Conservation (phyloP, 2,329 filamentous ascomycete species). For the Trichophyton mentagrophytes region DNA sequence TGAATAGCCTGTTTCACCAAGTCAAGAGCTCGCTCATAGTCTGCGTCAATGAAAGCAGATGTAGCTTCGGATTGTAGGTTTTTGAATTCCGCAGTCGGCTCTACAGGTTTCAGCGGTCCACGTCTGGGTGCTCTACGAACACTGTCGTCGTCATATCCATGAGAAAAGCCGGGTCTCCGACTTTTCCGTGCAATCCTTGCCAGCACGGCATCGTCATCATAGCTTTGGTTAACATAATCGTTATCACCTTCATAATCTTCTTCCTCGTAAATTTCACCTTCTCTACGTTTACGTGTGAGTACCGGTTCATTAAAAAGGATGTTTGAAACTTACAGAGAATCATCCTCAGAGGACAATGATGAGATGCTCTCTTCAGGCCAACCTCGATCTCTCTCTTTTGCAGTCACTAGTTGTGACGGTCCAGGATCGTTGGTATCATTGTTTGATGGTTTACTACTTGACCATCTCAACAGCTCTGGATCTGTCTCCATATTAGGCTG, state of each 20-base stretch:
- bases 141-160: conserved; percentile 14
- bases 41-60: conserved; percentile 36
- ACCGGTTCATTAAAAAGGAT: background rate
- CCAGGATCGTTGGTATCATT: conserved; percentile 15
- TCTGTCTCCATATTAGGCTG: background rate
- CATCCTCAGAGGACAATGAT: conserved; percentile 4
- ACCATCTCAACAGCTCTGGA: too few relatives aligned
- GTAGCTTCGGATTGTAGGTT: conserved; percentile 36
- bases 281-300: background rate
- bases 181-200: conserved; percentile 9
- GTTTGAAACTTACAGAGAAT: conserved; percentile 7
- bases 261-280: conserved; percentile 1
- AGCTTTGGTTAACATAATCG: conserved; percentile 6
- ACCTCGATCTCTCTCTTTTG: background rate
- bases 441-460: background rate
- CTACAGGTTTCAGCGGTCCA: conserved; percentile 35
- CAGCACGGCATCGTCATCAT: conserved; percentile 11
- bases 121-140: conserved; percentile 28
- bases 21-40: conserved; percentile 34
- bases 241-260: background rate
- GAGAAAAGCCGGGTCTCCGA: conserved; percentile 9
- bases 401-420: conserved; percentile 12
- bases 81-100: conserved; percentile 38
- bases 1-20: conserved; percentile 39
- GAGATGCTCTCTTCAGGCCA: background rate